Evolutionary conservation across 2,329 filamentous ascomycete genomes (phyloP).

Genomic region (Tolypocladium cylindrosporum): DNA sequence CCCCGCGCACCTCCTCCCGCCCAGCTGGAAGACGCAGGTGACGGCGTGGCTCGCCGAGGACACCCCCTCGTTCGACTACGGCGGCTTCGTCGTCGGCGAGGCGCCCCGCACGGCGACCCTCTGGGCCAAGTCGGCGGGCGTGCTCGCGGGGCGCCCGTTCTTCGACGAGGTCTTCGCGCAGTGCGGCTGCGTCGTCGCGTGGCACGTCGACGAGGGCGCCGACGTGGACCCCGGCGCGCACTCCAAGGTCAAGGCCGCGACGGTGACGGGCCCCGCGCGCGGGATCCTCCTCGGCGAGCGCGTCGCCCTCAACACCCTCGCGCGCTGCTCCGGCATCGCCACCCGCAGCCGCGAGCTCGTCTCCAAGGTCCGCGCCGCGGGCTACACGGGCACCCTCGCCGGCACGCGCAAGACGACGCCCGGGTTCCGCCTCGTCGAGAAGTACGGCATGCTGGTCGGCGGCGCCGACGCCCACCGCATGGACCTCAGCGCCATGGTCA

Average conservation of each 20-base stretch:
- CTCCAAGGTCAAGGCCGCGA: slow-evolving; percentile 57
- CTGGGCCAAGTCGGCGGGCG: slow-evolving; percentile 61
- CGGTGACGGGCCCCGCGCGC: slow-evolving; percentile 74
- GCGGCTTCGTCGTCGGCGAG: slow-evolving; percentile 88
- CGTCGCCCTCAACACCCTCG: slow-evolving; percentile 83
- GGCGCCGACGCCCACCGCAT: slow-evolving; percentile 87
- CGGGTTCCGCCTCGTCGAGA: slow-evolving; percentile 89
- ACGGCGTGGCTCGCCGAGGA: slow-evolving; percentile 89
- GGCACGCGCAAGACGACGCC: slow-evolving; percentile 96
- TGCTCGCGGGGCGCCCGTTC: slow-evolving; percentile 88
- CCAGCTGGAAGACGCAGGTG: slow-evolving; percentile 73
- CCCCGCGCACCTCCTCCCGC: slow-evolving; percentile 64
- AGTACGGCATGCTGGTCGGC: slow-evolving; percentile 94
- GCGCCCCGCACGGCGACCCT: slow-evolving; percentile 52
- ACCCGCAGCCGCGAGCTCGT: slow-evolving; percentile 52
- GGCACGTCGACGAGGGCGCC: slow-evolving; percentile 71
- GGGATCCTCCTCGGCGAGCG: slow-evolving; percentile 80
- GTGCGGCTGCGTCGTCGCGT: slow-evolving; percentile 83
- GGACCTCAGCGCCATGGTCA: slow-evolving; percentile 89
- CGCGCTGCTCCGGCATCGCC: slow-evolving; percentile 85
- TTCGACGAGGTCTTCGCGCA: slow-evolving; percentile 90
- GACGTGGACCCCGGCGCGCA: slow-evolving; percentile 48
- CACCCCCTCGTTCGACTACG: slow-evolving; percentile 93
- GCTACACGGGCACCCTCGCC: slow-evolving; percentile 77
- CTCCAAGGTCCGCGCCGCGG: slow-evolving; percentile 47